Conservation (phyloP, 2,329 filamentous ascomycete species). For the Claviceps humidiphila region DNA sequence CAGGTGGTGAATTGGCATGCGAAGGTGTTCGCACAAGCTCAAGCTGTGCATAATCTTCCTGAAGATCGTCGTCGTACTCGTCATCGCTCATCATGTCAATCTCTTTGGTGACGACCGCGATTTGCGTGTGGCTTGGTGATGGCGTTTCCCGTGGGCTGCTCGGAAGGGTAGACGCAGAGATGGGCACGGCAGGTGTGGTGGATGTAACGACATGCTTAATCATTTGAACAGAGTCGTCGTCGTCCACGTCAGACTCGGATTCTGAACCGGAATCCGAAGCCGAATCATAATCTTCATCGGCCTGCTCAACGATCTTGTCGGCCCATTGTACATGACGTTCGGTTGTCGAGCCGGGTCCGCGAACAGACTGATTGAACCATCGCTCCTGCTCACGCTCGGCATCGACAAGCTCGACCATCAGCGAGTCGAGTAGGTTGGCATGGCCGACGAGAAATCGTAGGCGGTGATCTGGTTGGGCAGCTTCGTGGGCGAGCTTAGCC, state of each 20-base stretch:
- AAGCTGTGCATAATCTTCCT: slow-evolving; percentile 52
- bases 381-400: slow-evolving; percentile 91
- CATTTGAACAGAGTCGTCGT: slow-evolving; percentile 31
- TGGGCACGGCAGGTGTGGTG: slow-evolving; percentile 5
- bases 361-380: slow-evolving; percentile 95
- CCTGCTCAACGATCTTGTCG: slow-evolving; percentile 61
- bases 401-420: slow-evolving; percentile 86
- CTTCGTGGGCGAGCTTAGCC: slow-evolving; percentile 88
- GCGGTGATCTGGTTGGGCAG: slow-evolving; percentile 82
- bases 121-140: too few relatives aligned
- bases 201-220: slow-evolving; percentile 12
- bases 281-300: slow-evolving; percentile 55
- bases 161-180: background rate
- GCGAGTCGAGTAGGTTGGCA: slow-evolving; percentile 90
- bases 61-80: slow-evolving; percentile 34
- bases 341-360: slow-evolving; percentile 50
- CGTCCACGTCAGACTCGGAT: slow-evolving; percentile 25
- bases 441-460: slow-evolving; percentile 91
- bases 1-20: slow-evolving; percentile 52
- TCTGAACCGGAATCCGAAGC: slow-evolving; percentile 32
- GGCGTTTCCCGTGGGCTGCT: too few relatives aligned
- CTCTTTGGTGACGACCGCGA: slow-evolving; percentile 25
- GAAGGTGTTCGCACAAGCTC: slow-evolving; percentile 57
- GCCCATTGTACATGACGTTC: slow-evolving; percentile 79
- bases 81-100: slow-evolving; percentile 27